phyloP scores from a whole-genome alignment of 2,329 filamentous ascomycete genomes.

The Pseudocercospora fuligena region DNA sequence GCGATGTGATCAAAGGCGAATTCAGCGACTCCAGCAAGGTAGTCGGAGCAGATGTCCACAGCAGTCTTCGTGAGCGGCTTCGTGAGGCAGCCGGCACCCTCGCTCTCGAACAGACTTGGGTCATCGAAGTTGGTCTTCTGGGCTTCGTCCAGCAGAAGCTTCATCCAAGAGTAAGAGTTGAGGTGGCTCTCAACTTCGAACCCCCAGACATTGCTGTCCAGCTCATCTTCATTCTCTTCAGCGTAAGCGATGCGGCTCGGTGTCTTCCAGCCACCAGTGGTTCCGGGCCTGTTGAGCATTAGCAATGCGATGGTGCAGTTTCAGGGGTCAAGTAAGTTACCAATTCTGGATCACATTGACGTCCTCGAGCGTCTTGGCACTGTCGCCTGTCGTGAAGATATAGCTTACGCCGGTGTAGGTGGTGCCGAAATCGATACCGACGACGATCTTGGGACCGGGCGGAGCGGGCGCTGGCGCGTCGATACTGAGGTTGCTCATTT shows the following conservation, averaged over 20 bases:
- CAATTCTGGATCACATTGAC: constrained; percentile 21
- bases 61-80: constrained; percentile 13
- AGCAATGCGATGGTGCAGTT: no score
- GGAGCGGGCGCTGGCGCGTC: no score
- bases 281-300: constrained; percentile 7
- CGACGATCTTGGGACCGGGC: constrained; percentile 23
- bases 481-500: no score
- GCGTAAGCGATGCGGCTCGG: constrained; percentile 21
- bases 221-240: constrained; percentile 1
- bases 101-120: constrained; percentile 12
- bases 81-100: constrained; percentile 15
- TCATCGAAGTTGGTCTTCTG: constrained; percentile 19
- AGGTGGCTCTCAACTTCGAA: constrained; percentile 13
- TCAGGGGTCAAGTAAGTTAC: no score
- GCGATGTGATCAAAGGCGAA: no score
- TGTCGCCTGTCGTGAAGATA: constrained; percentile 15
- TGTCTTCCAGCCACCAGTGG: constrained; percentile 15
- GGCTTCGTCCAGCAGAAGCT: constrained; percentile 17
- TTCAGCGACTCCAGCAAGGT: constrained; percentile 8
- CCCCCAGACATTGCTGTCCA: constrained; percentile 9
- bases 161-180: constrained; percentile 23
- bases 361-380: constrained; percentile 15
- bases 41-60: constrained; percentile 22
- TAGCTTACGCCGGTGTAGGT: constrained; percentile 23
- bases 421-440: constrained; percentile 22